These are phyloP conservation scores for Solanum pennellii DNA, from an alignment of 257 asterid species.

Conservation along the genomic window DNA sequence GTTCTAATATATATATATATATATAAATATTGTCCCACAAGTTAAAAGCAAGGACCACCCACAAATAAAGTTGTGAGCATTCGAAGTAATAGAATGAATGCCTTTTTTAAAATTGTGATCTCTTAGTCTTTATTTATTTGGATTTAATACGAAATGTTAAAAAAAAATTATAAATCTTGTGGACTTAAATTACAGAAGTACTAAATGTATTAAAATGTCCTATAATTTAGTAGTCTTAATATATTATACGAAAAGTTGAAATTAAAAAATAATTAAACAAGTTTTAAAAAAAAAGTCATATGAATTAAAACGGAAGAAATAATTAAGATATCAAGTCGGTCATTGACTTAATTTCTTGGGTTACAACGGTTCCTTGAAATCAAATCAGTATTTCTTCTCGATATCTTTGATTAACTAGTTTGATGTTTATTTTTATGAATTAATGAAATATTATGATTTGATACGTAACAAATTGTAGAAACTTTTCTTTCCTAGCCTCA, in stretches of 20 bases:
- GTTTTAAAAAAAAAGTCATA: neutral
- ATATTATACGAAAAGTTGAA: neutral
- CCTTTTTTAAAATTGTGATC: neutral
- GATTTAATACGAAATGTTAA: fast-evolving
- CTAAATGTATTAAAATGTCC: too few relatives aligned
- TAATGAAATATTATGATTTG: neutral
- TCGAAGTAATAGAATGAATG: neutral
- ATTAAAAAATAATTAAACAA: too few relatives aligned
- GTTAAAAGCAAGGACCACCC: neutral
- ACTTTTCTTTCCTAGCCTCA: neutral
- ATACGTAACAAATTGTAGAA: neutral
- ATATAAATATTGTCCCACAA: neutral
- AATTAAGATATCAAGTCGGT: neutral
- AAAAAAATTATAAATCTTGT: too few relatives aligned
- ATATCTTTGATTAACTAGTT: neutral
- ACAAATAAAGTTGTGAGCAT: neutral
- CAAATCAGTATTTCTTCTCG: neutral
- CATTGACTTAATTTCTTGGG: neutral
- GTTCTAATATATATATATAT: neutral
- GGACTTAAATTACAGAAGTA: too few relatives aligned
- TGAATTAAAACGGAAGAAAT: too few relatives aligned
- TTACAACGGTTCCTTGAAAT: neutral
- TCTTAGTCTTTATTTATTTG: neutral
- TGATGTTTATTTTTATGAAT: neutral
- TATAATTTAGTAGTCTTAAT: too few relatives aligned